Percentiles rank a stretch among this genome's conserved stretches.
phyloP scores from a whole-genome alignment of 441 rosid species.

The Croton laevigatus region DNA sequence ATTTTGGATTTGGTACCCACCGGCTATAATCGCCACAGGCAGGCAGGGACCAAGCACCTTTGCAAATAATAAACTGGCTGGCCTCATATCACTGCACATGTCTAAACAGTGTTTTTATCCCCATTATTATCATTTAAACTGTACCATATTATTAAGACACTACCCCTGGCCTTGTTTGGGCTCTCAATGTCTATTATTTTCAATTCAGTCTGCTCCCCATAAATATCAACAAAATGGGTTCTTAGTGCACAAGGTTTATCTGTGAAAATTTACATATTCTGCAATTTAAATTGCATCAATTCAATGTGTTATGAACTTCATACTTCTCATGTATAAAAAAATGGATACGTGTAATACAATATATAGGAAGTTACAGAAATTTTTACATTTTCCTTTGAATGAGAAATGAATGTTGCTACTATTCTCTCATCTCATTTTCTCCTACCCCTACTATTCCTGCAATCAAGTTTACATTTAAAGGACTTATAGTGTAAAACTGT shows the following conservation, averaged over 20 bases:
- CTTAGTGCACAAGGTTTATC: too few relatives aligned
- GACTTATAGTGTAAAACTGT: background rate
- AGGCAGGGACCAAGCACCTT: background rate
- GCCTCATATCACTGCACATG: constrained; percentile 8
- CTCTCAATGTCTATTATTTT: background rate
- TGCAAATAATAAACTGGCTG: background rate
- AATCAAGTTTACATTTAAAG: background rate
- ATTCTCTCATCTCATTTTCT: background rate
- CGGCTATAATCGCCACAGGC: background rate
- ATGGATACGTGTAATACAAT: background rate
- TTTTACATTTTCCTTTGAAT: background rate
- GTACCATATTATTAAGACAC: background rate
- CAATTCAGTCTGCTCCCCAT: too few relatives aligned
- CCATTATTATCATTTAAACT: background rate
- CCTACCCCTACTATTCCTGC: background rate
- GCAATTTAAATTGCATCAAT: too few relatives aligned
- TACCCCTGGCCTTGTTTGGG: background rate
- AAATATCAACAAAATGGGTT: too few relatives aligned
- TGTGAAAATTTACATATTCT: too few relatives aligned
- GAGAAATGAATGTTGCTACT: background rate
- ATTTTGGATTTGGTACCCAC: background rate
- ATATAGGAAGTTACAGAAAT: background rate
- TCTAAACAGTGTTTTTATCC: background rate
- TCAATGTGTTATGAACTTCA: too few relatives aligned
- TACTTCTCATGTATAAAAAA: background rate